Base-by-base conservation (phyloP, 2,329 filamentous ascomycete genomes). In the Rutstroemia sydowiana region DNA sequence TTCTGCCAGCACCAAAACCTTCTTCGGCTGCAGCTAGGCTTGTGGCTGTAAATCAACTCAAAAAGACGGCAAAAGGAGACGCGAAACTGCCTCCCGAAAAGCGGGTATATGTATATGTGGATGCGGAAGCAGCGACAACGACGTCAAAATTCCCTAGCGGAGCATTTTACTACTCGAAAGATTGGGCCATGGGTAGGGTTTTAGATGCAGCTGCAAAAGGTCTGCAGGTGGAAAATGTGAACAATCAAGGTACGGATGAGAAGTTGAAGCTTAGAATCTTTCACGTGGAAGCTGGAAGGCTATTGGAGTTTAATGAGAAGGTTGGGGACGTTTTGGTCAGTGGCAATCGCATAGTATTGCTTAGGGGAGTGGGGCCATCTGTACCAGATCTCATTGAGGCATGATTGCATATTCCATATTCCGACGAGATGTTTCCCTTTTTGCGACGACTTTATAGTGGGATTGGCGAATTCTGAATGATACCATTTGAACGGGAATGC, bases 11-110 rank as follows among this genome's bases (percentile, higher is more conserved):
- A 59, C 75, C 82, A 16, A 83, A 82, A 63, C 78, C 81, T 2
- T 76, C 77, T 32, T 78, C 75, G 1, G 77, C 84, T 0, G 78
- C 85, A 0, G 80, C 83, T 45, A 78, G 84, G 2, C 61, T 87
- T 16, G 73, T 83, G 2, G 87, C 85, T 5, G 75, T 92, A 6
- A 89, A 89, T 57, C 81, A 78, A 9, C 73, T 98, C 39, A 96
- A 95, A 72, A 86, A 85, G 66, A 82, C 79, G 0, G 92, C 93
- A 2, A 96, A 95, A 71, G 95, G 95, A 1, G 92, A 97, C 58
- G 82, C 82, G 9, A 92, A 89, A 62, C 70, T 96, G 0, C 75
- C 89, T 0, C 68, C 75, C 0, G 89, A 95, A 58, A 95, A 95
- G 72, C 75, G 93, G n/a, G 71, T 98, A 1, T 97, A 97, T 65